Conservation (phyloP, 352 stramenopile species). For the Phytophthora fragariaefolia region DNA sequence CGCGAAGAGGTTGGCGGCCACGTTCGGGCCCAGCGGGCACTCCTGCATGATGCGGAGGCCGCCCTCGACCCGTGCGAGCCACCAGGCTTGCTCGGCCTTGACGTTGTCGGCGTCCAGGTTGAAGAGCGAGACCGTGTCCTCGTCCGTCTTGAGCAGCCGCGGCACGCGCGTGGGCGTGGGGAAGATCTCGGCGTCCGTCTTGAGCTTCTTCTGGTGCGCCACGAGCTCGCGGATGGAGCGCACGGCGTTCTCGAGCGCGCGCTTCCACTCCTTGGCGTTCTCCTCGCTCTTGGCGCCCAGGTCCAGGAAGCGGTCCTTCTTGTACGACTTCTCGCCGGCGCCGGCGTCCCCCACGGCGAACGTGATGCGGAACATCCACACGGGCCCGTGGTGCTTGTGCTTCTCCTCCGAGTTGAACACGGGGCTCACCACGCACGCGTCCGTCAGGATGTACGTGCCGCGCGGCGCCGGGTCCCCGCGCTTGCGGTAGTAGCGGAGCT, state of each 20-base stretch:
- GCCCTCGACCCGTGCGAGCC: conserved; percentile 83
- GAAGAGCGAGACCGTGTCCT: conserved; percentile 87
- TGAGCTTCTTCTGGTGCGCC: conserved; percentile 76
- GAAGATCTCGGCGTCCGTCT: conserved; percentile 78
- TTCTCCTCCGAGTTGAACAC: conserved; percentile 92
- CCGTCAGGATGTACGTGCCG: conserved; percentile 87
- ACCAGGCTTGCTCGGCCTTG: conserved; percentile 87
- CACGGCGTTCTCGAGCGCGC: conserved; percentile 80
- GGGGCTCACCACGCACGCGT: conserved; percentile 75
- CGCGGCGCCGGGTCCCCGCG: conserved; percentile 81
- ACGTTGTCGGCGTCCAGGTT: conserved; percentile 88
- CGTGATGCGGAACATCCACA: conserved; percentile 92
- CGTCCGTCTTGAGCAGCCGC: conserved; percentile 75
- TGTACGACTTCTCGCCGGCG: conserved; percentile 82
- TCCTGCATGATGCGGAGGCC: conserved; percentile 88
- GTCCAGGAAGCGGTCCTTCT: conserved; percentile 90
- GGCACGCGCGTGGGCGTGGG: conserved; percentile 69
- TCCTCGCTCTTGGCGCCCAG: conserved; percentile 88
- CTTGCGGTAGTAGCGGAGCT: conserved; percentile 90
- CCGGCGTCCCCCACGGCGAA: conserved; percentile 73
- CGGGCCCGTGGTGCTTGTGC: conserved; percentile 85
- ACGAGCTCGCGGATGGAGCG: conserved; percentile 77
- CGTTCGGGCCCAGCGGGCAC: conserved; percentile 80
- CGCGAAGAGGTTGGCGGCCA: conserved; percentile 79
- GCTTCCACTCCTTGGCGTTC: conserved; percentile 82